phyloP scores from a whole-genome alignment of 2,329 filamentous ascomycete genomes.

The Colletotrichum liaoningense region DNA sequence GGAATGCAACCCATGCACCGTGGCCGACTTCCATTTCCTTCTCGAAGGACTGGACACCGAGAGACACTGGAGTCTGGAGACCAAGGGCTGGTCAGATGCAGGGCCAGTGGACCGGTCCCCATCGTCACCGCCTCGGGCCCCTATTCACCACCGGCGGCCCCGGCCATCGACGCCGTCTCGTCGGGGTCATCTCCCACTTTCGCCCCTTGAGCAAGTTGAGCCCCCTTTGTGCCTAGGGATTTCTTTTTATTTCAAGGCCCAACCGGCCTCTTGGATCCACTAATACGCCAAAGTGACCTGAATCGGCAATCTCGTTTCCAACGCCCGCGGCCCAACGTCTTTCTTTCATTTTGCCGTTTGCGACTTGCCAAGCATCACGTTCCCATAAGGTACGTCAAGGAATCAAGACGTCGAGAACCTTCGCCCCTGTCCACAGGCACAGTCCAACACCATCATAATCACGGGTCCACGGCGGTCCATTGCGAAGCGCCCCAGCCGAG shows the following conservation, averaged over 20 bases:
- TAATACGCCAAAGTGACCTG: conserved; percentile 25
- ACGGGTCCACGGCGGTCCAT: neutral
- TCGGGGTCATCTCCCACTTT: conserved; percentile 28
- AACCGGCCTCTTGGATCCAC: conserved; percentile 24
- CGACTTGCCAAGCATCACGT: neutral
- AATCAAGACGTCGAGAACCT: neutral
- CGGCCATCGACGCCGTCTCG: conserved; percentile 21
- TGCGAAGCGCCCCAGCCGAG: conserved; percentile 23
- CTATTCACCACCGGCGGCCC: conserved; percentile 30
- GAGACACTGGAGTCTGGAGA: neutral
- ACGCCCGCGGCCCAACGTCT: neutral
- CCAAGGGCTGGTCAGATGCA: neutral
- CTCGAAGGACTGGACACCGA: conserved; percentile 25
- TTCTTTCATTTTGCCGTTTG: neutral
- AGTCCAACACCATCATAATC: neutral
- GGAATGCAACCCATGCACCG: conserved; percentile 11
- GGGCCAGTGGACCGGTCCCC: conserved; percentile 5
- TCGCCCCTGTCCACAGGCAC: conserved; percentile 1
- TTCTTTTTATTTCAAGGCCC: conserved; percentile 25
- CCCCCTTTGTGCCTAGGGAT: conserved; percentile 11
- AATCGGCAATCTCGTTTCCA: conserved; percentile 32
- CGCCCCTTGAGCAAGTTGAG: conserved; percentile 15
- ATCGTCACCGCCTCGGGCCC: conserved; percentile 30
- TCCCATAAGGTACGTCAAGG: neutral
- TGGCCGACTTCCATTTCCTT: conserved; percentile 19